These are phyloP conservation scores for Teunomyces gatunensis DNA, from an alignment of 805 yeast species.

Conservation along the genomic window DNA sequence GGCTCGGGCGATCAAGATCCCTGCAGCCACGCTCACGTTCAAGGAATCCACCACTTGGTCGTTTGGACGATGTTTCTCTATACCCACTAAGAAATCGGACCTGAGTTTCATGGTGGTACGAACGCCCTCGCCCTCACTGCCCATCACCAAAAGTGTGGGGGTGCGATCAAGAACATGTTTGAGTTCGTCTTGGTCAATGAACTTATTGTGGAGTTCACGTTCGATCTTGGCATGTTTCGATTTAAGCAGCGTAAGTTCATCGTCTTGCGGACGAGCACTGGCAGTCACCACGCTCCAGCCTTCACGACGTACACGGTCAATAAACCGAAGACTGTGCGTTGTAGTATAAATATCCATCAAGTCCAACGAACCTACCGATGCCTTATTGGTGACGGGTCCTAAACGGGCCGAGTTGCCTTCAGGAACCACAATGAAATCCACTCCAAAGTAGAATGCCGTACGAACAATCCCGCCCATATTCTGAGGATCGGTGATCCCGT, in stretches of 20 bases:
- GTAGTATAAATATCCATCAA: constrained; percentile 59
- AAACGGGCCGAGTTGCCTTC: constrained; percentile 69
- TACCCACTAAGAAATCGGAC: constrained; percentile 51
- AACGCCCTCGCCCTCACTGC: constrained; percentile 84
- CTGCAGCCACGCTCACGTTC: constrained; percentile 89
- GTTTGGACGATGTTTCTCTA: constrained; percentile 31
- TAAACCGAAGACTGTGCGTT: constrained; percentile 58
- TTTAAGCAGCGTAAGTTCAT: constrained; percentile 17
- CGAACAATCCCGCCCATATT: constrained; percentile 82
- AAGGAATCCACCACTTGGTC: constrained; percentile 62
- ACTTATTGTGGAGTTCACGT: constrained; percentile 29
- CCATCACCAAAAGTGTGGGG: constrained; percentile 74
- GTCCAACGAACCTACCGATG: constrained; percentile 85
- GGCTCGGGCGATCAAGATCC: constrained; percentile 47
- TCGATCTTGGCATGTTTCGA: constrained; percentile 26
- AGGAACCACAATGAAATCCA: constrained; percentile 71
- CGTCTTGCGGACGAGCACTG: constrained; percentile 35
- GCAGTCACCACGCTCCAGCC: constrained; percentile 78
- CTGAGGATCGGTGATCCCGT: constrained; percentile 82
- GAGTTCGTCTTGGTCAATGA: constrained; percentile 43
- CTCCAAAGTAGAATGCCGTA: constrained; percentile 80
- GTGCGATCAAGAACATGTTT: constrained; percentile 38
- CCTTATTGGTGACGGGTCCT: constrained; percentile 75
- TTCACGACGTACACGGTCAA: constrained; percentile 50
- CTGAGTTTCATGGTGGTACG: constrained; percentile 60